These are phyloP conservation scores for Suillus subalutaceus DNA, from an alignment of 768 basidiomycete genomes.

Conservation along the genomic window DNA sequence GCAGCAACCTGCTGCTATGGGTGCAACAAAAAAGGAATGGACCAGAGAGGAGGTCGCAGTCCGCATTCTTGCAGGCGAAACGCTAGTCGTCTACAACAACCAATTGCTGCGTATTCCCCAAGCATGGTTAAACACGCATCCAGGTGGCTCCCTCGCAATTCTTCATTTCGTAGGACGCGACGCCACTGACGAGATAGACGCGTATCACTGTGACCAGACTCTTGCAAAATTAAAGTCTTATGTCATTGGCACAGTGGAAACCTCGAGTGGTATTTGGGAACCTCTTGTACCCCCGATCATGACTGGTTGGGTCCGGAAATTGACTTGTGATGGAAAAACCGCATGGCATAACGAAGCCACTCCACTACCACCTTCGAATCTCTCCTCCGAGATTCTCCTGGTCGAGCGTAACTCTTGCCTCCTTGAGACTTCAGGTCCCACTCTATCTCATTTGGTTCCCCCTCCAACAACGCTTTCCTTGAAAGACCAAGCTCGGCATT, in stretches of 20 bases:
- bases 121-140: slow-evolving; percentile 84
- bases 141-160: slow-evolving; percentile 86
- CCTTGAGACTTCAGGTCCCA: slow-evolving; percentile 40
- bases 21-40: slow-evolving; percentile 36
- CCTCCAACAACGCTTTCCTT: slow-evolving; percentile 57
- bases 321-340: slow-evolving; percentile 43
- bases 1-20: slow-evolving; percentile 27
- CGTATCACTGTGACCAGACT: slow-evolving; percentile 70
- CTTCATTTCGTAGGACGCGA: slow-evolving; percentile 96
- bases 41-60: slow-evolving; percentile 61
- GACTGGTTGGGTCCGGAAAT: slow-evolving; percentile 77
- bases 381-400: slow-evolving; percentile 64
- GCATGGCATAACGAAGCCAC: slow-evolving; percentile 69
- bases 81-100: slow-evolving; percentile 72
- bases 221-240: slow-evolving; percentile 44
- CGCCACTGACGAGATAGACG: slow-evolving; percentile 92
- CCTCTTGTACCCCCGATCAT: slow-evolving; percentile 87
- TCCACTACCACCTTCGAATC: slow-evolving; percentile 38
- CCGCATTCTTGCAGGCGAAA: slow-evolving; percentile 75
- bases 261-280: slow-evolving; percentile 56
- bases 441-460: slow-evolving; percentile 48
- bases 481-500: slow-evolving; percentile 64
- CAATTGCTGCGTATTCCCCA: slow-evolving; percentile 66
- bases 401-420: slow-evolving; percentile 41
- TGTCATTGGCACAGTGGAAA: slow-evolving; percentile 68